Evolutionary conservation across 345 rosid species (phyloP).

Genomic region (Salix suchowensis): DNA sequence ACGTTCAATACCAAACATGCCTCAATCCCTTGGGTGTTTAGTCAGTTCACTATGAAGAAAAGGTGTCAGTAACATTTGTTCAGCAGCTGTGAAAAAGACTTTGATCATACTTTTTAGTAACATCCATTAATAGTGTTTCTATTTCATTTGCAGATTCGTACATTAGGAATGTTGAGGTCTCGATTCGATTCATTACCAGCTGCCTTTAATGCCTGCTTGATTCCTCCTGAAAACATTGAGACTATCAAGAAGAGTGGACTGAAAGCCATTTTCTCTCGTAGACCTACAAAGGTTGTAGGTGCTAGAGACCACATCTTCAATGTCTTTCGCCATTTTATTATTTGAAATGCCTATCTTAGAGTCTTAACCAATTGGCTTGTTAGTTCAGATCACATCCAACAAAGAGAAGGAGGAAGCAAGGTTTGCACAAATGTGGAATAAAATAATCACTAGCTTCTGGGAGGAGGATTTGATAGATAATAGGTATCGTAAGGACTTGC

Average conservation of each 20-base stretch:
- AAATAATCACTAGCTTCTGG: conserved; percentile 84
- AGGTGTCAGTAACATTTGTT: too few relatives aligned
- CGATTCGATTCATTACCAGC: conserved; percentile 84
- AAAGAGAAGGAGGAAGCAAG: conserved; percentile 80
- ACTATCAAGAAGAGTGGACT: conserved; percentile 59
- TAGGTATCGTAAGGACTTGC: conserved; percentile 32
- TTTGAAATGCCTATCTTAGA: not conserved
- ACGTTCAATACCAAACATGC: too few relatives aligned
- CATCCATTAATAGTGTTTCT: not conserved
- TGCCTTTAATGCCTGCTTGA: conserved; percentile 76
- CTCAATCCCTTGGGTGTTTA: too few relatives aligned
- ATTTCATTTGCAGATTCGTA: conserved; percentile 65
- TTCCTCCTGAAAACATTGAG: conserved; percentile 61
- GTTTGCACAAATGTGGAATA: conserved; percentile 98
- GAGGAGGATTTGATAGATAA: conserved; percentile 93
- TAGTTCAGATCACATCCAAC: conserved; percentile 48
- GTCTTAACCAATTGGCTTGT: not conserved
- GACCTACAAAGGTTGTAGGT: conserved; percentile 38
- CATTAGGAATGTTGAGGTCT: conserved; percentile 94
- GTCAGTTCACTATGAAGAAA: too few relatives aligned
- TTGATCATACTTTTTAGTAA: too few relatives aligned
- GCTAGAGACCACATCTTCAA: not conserved
- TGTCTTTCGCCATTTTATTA: not conserved
- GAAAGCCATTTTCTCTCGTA: conserved; percentile 61
- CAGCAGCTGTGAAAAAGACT: too few relatives aligned